phyloP scores from a whole-genome alignment of 768 basidiomycete species.

The Termitomyces sp. region DNA sequence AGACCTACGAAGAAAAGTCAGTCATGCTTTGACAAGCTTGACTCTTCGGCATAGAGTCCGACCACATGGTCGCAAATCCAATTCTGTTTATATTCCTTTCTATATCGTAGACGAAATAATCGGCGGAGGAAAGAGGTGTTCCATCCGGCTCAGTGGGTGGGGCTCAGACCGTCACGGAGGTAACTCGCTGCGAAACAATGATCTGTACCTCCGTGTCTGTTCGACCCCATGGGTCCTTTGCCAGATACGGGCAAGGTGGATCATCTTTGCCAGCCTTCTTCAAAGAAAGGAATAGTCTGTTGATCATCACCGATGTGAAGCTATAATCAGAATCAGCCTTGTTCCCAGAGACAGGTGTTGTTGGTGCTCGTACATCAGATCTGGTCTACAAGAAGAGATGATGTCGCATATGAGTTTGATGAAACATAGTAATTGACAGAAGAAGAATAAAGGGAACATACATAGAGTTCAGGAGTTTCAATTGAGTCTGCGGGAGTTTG shows the following conservation, averaged over 20 bases:
- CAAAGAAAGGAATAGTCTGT: constrained; percentile 19
- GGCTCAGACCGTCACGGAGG: background rate
- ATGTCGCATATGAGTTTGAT: background rate
- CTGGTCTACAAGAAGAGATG: background rate
- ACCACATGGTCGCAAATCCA: background rate
- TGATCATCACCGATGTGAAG: constrained; percentile 21
- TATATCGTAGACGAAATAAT: background rate
- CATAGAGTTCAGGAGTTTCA: constrained; percentile 11
- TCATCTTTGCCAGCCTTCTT: constrained; percentile 16
- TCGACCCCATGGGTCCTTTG: background rate
- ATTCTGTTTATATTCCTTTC: background rate
- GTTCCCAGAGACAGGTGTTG: background rate
- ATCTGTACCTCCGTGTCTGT: constrained; percentile 8
- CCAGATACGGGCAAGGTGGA: background rate
- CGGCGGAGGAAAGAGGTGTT: no score
- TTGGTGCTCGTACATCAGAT: constrained; percentile 5
- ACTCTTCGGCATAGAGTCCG: background rate
- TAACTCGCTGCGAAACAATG: constrained; percentile 11
- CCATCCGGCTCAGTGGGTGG: background rate
- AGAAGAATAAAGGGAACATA: background rate
- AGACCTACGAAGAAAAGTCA: no score
- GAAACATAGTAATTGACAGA: background rate
- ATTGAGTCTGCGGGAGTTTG: background rate
- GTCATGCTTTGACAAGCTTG: no score
- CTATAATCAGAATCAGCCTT: constrained; percentile 1